Conservation (phyloP, 2,329 filamentous ascomycete species). For the Aspergillus luchuensis region DNA sequence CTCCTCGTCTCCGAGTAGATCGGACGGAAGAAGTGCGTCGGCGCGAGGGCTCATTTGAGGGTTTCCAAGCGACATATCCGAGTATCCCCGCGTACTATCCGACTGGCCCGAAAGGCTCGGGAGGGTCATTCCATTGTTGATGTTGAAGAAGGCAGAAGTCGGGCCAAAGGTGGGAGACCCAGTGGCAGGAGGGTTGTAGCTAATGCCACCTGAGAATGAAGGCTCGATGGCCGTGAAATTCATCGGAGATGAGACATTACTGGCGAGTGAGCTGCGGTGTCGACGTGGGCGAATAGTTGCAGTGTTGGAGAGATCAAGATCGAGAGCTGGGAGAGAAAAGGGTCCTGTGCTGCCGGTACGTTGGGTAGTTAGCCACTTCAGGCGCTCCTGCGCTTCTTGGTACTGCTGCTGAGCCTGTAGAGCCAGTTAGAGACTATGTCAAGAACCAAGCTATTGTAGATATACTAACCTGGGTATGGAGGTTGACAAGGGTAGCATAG, state of each 20-base stretch:
- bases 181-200: constrained; percentile 52
- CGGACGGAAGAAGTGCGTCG: constrained; percentile 62
- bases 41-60: constrained; percentile 66
- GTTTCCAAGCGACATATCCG: constrained; percentile 58
- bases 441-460: not conserved
- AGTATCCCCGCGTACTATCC: constrained; percentile 50
- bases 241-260: constrained; percentile 51
- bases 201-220: constrained; percentile 43
- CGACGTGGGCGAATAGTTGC: constrained; percentile 47
- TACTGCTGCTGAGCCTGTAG: constrained; percentile 45
- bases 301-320: constrained; percentile 45
- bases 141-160: constrained; percentile 60
- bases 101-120: constrained; percentile 45
- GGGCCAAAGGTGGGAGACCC: constrained; percentile 56
- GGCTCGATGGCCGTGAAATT: constrained; percentile 45
- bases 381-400: constrained; percentile 49
- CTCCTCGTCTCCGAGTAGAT: constrained; percentile 60
- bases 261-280: constrained; percentile 50
- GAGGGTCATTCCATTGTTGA: constrained; percentile 65
- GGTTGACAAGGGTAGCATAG: constrained; percentile 45
- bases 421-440: constrained; percentile 8
- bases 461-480: constrained; percentile 41
- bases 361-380: constrained; percentile 47
- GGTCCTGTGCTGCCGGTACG: constrained; percentile 40
- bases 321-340: constrained; percentile 46